A percentile compares a stretch with the other conserved stretches of the same genome.
Conservation (phyloP, 2,329 filamentous ascomycete genomes). For the Fusarium kyushuense region DNA sequence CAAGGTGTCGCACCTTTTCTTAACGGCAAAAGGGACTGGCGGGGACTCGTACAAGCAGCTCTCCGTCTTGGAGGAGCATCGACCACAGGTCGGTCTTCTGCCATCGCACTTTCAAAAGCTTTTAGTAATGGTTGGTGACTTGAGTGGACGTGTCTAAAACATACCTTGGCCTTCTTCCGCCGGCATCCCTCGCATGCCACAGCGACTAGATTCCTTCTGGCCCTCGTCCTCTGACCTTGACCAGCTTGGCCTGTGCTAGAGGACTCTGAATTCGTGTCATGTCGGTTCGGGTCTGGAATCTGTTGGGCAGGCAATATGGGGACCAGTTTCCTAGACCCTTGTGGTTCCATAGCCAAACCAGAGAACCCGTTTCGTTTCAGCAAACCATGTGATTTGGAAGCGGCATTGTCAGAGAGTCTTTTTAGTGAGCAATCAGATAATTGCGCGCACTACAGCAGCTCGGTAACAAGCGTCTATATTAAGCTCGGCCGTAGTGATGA, state of each 20-base stretch:
- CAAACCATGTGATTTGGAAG: not conserved
- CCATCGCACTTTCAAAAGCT: conserved; percentile 10
- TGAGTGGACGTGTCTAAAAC: not conserved
- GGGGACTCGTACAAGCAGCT: conserved; percentile 12
- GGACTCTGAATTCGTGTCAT: not conserved
- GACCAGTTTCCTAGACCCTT: conserved; percentile 12
- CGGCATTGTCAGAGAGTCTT: conserved; percentile 1
- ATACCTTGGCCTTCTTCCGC: conserved; percentile 23
- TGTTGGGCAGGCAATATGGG: conserved; percentile 24
- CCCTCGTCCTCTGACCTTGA: not conserved
- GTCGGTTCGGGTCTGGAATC: not conserved
- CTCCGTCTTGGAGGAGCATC: conserved; percentile 19
- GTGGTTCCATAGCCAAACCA: conserved; percentile 17
- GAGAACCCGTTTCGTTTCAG: not conserved
- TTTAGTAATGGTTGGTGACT: not conserved
- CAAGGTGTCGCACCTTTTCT: conserved; percentile 18
- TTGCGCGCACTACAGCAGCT: not conserved
- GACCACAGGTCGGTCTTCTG: conserved; percentile 12
- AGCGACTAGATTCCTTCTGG: conserved; percentile 15
- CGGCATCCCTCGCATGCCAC: conserved; percentile 25
- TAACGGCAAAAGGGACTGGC: conserved; percentile 1
- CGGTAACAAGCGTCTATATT: not conserved
- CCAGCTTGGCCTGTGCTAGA: not conserved
- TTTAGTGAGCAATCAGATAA: not conserved
- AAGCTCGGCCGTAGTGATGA: not conserved